Percentiles rank a stretch among this genome's conserved stretches.
Evolutionary conservation across 2,329 filamentous ascomycete species (phyloP).

Genomic region (Hypoxylon sp.): DNA sequence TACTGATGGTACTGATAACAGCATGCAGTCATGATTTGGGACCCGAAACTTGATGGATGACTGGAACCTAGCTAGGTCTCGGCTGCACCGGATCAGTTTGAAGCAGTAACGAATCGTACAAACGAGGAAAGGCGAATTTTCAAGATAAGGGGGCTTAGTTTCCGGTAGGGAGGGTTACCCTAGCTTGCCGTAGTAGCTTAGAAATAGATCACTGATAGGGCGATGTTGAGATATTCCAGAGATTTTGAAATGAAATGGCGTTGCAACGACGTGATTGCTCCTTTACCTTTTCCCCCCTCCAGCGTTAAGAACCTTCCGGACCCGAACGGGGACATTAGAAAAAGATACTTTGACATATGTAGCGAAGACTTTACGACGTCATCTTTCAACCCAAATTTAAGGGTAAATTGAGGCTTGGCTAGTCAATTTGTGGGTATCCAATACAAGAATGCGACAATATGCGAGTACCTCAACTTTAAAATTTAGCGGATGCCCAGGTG

Average conservation of each 20-base stretch:
- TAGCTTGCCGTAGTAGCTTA: slow-evolving; percentile 24
- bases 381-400: slow-evolving; percentile 6
- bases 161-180: slow-evolving; percentile 29
- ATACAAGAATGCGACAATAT: slow-evolving; percentile 3
- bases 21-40: slow-evolving; percentile 51
- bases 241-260: slow-evolving; percentile 16
- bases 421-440: neutral
- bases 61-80: slow-evolving; percentile 28
- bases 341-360: slow-evolving; percentile 21
- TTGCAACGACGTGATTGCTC: slow-evolving; percentile 15
- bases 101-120: slow-evolving; percentile 16
- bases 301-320: neutral
- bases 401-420: slow-evolving; percentile 3
- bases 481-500: slow-evolving; percentile 8
- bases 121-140: slow-evolving; percentile 20
- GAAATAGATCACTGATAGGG: slow-evolving; percentile 13
- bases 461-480: slow-evolving; percentile 9
- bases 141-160: slow-evolving; percentile 10
- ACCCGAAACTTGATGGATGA: slow-evolving; percentile 25
- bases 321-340: slow-evolving; percentile 1
- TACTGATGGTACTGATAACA: slow-evolving; percentile 38
- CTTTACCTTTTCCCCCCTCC: neutral
- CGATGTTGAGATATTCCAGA: slow-evolving; percentile 21
- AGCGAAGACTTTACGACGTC: slow-evolving; percentile 27
- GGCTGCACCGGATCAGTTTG: slow-evolving; percentile 34